A percentile compares a stretch with the other conserved stretches of the same genome.
Conservation (phyloP, 495 filamentous ascomycete species). For the Aspergillus cristatus region DNA sequence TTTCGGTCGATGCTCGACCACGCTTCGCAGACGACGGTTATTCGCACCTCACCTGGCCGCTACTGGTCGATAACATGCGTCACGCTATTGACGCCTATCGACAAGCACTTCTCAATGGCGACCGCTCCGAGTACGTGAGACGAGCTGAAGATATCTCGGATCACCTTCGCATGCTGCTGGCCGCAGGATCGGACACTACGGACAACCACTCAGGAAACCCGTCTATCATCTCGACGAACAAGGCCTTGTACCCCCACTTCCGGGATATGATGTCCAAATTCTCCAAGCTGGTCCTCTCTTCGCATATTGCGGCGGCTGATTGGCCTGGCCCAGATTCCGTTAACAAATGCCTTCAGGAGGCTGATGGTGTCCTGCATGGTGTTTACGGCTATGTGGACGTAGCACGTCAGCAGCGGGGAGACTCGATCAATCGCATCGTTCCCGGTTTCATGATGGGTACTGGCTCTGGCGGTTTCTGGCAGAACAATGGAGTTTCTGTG, state of each 20-base stretch:
- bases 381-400: constrained; percentile 95
- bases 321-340: constrained; percentile 80
- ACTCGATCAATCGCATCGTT: constrained; percentile 77
- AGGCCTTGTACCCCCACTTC: constrained; percentile 92
- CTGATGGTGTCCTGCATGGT: constrained; percentile 85
- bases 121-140: constrained; percentile 82
- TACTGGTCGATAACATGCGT: constrained; percentile 84
- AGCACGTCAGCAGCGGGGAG: constrained; percentile 81
- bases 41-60: constrained; percentile 74
- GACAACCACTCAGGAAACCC: constrained; percentile 98
- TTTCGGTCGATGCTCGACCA: constrained; percentile 57
- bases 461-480: constrained; percentile 79
- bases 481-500: constrained; percentile 70
- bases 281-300: constrained; percentile 94
- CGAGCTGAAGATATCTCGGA: constrained; percentile 96
- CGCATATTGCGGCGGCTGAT: constrained; percentile 94
- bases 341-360: constrained; percentile 89
- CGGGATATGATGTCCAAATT: constrained; percentile 99
- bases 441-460: constrained; percentile 88
- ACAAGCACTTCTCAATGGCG: constrained; percentile 67
- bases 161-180: constrained; percentile 84
- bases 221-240: constrained; percentile 97
- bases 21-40: constrained; percentile 81
- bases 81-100: constrained; percentile 78
- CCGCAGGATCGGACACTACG: constrained; percentile 90